A percentile compares a stretch with the other conserved stretches of the same genome.
Conservation (phyloP, 192 early-diverging fungal species). For the Backusella circina region DNA sequence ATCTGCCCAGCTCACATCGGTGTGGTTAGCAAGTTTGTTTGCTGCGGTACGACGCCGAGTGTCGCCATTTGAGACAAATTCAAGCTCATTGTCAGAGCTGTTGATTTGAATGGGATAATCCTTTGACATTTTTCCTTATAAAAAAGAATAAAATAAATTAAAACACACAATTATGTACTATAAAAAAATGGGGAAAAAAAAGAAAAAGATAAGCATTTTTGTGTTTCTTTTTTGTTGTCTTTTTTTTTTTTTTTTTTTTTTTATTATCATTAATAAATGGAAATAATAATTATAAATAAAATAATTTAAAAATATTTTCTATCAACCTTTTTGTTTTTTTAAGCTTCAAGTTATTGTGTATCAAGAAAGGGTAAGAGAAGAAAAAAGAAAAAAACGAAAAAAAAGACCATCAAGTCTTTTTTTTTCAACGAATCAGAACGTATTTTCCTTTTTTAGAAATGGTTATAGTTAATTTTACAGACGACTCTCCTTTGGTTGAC, state of each 20-base stretch:
- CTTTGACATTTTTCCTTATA: neutral
- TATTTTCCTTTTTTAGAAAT: neutral
- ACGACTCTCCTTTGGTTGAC: neutral
- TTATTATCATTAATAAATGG: neutral
- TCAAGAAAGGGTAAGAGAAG: neutral
- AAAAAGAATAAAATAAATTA: neutral
- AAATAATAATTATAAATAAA: neutral
- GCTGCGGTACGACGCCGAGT: neutral
- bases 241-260: neutral
- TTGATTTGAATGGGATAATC: neutral
- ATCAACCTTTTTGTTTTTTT: neutral
- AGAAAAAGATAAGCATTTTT: neutral
- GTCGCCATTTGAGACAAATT: neutral
- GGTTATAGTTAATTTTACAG: neutral
- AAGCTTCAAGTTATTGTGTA: neutral
- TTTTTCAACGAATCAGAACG: neutral
- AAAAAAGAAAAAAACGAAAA: neutral
- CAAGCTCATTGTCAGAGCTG: neutral
- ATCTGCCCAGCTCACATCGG: neutral
- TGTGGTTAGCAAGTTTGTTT: neutral
- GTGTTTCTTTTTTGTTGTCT: too few relatives aligned
- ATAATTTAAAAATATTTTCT: neutral
- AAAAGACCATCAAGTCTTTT: neutral
- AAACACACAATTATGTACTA: neutral
- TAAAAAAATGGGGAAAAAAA: neutral